Conservation (phyloP, 768 basidiomycete species). For the Psilocybe cyanescens region DNA sequence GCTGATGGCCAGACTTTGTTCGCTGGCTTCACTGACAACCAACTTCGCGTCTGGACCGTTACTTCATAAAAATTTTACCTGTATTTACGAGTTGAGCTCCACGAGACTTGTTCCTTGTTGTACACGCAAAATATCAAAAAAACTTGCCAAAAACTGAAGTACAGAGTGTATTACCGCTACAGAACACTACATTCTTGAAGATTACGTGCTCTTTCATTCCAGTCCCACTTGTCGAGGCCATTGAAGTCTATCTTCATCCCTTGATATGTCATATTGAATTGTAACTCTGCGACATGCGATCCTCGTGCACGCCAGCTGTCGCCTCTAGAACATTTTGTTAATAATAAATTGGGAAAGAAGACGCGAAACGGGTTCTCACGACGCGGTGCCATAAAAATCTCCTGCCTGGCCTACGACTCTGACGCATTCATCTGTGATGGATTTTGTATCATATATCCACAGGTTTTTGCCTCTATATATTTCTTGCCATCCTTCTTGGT, state of each 20-base stretch:
- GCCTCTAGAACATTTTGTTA: constrained; percentile 45
- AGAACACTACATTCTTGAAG: constrained; percentile 50
- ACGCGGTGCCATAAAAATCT: constrained; percentile 78
- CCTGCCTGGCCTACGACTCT: constrained; percentile 65
- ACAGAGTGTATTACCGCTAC: constrained; percentile 13
- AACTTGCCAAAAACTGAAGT: constrained; percentile 33
- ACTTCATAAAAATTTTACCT: constrained; percentile 48
- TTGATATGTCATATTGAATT: constrained; percentile 62
- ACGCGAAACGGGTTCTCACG: constrained; percentile 46
- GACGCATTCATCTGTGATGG: constrained; percentile 68
- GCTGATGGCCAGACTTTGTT: constrained; percentile 97
- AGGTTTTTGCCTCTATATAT: constrained; percentile 67
- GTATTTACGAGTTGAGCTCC: constrained; percentile 24
- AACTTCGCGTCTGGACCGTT: constrained; percentile 92
- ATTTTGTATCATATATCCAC: constrained; percentile 77
- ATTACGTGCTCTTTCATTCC: constrained; percentile 63
- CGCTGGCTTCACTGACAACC: constrained; percentile 95
- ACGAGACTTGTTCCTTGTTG: constrained; percentile 25
- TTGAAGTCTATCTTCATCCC: constrained; percentile 77
- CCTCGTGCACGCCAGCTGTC: constrained; percentile 83
- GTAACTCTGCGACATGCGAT: constrained; percentile 72
- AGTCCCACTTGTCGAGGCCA: constrained; percentile 77
- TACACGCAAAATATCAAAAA: constrained; percentile 35
- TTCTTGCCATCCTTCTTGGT: constrained; percentile 72
- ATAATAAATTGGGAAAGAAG: not conserved